These are phyloP conservation scores for Mallotus nudiflorus DNA, from an alignment of 345 rosid species.

Conservation along the genomic window DNA sequence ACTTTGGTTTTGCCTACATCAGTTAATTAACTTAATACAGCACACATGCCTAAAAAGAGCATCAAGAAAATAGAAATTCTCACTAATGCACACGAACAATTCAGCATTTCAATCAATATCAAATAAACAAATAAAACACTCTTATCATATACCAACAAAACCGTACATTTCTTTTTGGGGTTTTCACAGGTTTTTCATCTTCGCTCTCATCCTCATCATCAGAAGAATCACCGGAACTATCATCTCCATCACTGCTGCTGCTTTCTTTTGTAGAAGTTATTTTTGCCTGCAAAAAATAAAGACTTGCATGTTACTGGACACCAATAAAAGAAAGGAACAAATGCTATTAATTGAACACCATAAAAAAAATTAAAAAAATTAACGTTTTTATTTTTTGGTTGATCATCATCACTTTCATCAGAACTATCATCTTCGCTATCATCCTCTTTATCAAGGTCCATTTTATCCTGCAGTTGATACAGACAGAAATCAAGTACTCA, in stretches of 20 bases:
- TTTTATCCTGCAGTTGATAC: conserved; percentile 13
- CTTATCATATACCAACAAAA: too few relatives aligned
- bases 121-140: too few relatives aligned
- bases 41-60: too few relatives aligned
- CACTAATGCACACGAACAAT: too few relatives aligned
- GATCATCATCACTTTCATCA: conserved; percentile 44
- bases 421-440: conserved; percentile 47
- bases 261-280: too few relatives aligned
- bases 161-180: conserved; percentile 49
- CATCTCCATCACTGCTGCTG: conserved; percentile 55
- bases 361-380: neutral
- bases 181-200: conserved; percentile 45
- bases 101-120: too few relatives aligned
- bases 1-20: too few relatives aligned
- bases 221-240: conserved; percentile 30
- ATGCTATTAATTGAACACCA: neutral
- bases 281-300: conserved; percentile 17
- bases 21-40: too few relatives aligned
- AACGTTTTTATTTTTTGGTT: conserved; percentile 52
- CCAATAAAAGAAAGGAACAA: neutral
- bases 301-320: neutral
- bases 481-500: neutral
- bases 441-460: conserved; percentile 42
- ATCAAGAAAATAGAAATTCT: too few relatives aligned
- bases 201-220: conserved; percentile 48